Conservation (phyloP, 2,329 filamentous ascomycete genomes). For the Neofusicoccum laricinum region DNA sequence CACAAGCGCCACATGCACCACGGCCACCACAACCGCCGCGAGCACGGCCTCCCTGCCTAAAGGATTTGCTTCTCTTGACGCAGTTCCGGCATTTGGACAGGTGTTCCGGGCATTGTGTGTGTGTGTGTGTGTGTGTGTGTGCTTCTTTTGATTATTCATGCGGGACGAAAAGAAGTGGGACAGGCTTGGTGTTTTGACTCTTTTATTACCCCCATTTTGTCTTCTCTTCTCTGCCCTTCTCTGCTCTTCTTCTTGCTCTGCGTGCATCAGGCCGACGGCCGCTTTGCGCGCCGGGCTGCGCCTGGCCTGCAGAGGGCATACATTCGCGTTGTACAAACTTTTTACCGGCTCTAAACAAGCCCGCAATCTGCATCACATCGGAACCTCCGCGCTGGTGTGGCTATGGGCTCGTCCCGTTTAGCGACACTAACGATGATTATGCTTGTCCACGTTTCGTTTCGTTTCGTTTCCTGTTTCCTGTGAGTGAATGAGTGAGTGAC, state of each 20-base stretch:
- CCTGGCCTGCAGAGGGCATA: background rate
- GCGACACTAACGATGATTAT: conserved; percentile 13
- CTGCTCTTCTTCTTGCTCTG: background rate
- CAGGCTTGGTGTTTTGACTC: conserved; percentile 8
- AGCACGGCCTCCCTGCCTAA: conserved; percentile 16
- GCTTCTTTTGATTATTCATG: conserved; percentile 8
- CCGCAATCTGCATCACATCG: conserved; percentile 12
- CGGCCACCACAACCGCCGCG: conserved; percentile 27
- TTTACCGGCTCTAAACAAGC: background rate
- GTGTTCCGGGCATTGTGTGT: conserved; percentile 3
- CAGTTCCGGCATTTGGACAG: background rate
- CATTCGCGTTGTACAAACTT: conserved; percentile 6
- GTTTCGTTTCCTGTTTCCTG: background rate
- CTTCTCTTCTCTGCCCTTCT: background rate
- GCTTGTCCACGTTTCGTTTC: background rate
- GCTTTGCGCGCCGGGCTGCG: background rate
- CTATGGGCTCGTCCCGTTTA: background rate
- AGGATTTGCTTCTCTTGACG: background rate
- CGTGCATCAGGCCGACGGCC: conserved; percentile 7
- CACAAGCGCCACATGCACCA: conserved; percentile 27
- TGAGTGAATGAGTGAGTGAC: too few species aligned
- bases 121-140: background rate
- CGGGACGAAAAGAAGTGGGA: conserved; percentile 10
- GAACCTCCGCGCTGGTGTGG: background rate
- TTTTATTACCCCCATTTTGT: conserved; percentile 1